Base-by-base conservation (phyloP, 805 yeast species). In the Kluyveromyces aestuarii region DNA sequence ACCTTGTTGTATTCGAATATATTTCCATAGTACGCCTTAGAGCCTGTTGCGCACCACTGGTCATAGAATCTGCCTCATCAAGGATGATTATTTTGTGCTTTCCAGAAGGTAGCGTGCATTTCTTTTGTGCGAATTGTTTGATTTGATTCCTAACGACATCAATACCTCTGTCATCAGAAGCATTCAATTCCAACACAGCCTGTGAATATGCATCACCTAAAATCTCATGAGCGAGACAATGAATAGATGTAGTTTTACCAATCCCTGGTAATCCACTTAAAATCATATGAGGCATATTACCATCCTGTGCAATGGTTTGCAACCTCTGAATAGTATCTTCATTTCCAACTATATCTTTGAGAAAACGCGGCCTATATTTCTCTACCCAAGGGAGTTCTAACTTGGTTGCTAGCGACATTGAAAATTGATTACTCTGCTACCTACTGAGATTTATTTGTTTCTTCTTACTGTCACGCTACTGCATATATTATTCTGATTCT, bases 1-100 rank as follows among this genome's bases (percentile, higher is more conserved):
- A 93, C 59, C 99, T 77, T 8, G 99, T 93, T 6, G 97, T 84
- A 63, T 85, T 84, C n/a, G 97, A 85, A 61, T 87, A 91, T 30
- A 91, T 76, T 62, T 90, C 98, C 98, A 89, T 89, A 1, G 96
- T 89, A 62, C 97, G 77, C 66, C 97, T 76, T 58, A 90, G 70
- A 0, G 97, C 97, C 64, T 87, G 96, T 64, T 89, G 97, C 2
- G 97, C 96, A 37, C 96, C 96, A 0, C 95, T 88, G 0, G 97
- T 89, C 97, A 89, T 89, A 11, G 93, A 83, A 63, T 89, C 97
- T 0, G 96, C 97, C 68, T 89, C 99, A 67, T 91, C 99, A 54
- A 93, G 70, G 47, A 93, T 91, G 55, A 93, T 77, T 48, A 93
- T 87, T 74, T 93, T 93, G 63, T 91, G 97, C 56, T 91, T 76